A percentile compares a stretch with the other conserved stretches of the same genome.
Evolutionary conservation across 2,329 filamentous ascomycete genomes (phyloP).

Genomic region (Pseudogymnoascus sp.): DNA sequence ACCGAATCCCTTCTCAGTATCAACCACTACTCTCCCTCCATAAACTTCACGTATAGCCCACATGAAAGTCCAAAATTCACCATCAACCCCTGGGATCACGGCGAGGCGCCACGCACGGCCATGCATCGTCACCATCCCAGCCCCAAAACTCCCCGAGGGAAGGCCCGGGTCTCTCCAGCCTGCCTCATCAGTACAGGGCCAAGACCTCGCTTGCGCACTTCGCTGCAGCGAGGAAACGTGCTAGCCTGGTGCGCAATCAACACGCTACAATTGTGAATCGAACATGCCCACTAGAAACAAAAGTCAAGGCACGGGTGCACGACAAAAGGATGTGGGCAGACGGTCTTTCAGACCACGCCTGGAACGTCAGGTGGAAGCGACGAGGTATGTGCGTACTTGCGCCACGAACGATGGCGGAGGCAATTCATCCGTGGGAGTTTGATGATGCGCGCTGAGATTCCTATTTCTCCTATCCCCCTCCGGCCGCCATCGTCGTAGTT

Average conservation of each 20-base stretch:
- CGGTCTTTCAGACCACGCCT: not conserved
- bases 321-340: not conserved
- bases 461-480: not conserved
- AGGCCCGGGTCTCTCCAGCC: not conserved
- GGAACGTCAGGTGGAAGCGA: not conserved
- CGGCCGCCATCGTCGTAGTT: not conserved
- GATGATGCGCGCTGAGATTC: not conserved
- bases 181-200: not conserved
- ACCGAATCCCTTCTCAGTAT: not conserved
- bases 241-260: not conserved
- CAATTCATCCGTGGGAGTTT: not conserved
- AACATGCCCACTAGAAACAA: not conserved
- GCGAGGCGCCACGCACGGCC: not conserved
- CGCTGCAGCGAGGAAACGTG: not conserved
- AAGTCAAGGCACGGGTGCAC: not conserved
- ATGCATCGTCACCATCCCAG: not conserved
- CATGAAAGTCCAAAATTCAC: not conserved
- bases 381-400: not conserved
- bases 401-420: not conserved
- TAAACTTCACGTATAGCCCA: not conserved
- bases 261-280: slow-evolving; percentile 6
- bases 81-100: not conserved
- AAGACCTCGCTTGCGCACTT: not conserved
- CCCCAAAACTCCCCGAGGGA: not conserved
- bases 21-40: not conserved